Conservation (phyloP, 441 rosid genomes). For the Arabidopsis hybrid region DNA sequence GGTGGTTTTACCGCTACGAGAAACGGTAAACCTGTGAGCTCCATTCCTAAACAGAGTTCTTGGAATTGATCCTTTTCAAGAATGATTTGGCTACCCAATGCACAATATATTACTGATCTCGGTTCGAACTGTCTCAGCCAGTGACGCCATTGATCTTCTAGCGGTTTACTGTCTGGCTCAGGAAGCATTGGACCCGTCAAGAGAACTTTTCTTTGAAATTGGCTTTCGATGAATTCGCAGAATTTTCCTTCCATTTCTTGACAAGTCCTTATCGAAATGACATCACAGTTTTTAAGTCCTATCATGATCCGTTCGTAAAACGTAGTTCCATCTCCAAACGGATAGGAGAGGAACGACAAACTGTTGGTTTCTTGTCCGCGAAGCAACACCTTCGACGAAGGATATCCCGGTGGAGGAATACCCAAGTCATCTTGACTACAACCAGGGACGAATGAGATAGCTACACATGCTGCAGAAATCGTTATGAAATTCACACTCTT, state of each 20-base stretch:
- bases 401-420: slow-evolving; percentile 63
- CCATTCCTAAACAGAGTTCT: slow-evolving; percentile 43
- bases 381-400: slow-evolving; percentile 54
- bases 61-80: slow-evolving; percentile 41
- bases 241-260: slow-evolving; percentile 59
- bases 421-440: slow-evolving; percentile 52
- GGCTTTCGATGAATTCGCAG: slow-evolving; percentile 52
- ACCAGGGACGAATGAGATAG: slow-evolving; percentile 60
- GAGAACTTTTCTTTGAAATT: slow-evolving; percentile 50
- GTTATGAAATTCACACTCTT: slow-evolving; percentile 56
- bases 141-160: slow-evolving; percentile 37
- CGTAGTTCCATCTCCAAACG: slow-evolving; percentile 60
- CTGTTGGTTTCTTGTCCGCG: slow-evolving; percentile 48
- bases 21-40: slow-evolving; percentile 46
- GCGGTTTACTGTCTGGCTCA: slow-evolving; percentile 30
- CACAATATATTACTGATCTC: slow-evolving; percentile 33
- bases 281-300: slow-evolving; percentile 54
- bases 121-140: slow-evolving; percentile 31
- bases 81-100: slow-evolving; percentile 31
- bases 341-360: slow-evolving; percentile 46
- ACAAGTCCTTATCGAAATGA: slow-evolving; percentile 63
- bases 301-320: slow-evolving; percentile 53
- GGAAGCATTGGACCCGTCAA: slow-evolving; percentile 47
- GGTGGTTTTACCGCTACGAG: slow-evolving; percentile 43
- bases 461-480: slow-evolving; percentile 56